Base-by-base conservation (phyloP, 768 basidiomycete genomes). In the Pisolithus microcarpus region DNA sequence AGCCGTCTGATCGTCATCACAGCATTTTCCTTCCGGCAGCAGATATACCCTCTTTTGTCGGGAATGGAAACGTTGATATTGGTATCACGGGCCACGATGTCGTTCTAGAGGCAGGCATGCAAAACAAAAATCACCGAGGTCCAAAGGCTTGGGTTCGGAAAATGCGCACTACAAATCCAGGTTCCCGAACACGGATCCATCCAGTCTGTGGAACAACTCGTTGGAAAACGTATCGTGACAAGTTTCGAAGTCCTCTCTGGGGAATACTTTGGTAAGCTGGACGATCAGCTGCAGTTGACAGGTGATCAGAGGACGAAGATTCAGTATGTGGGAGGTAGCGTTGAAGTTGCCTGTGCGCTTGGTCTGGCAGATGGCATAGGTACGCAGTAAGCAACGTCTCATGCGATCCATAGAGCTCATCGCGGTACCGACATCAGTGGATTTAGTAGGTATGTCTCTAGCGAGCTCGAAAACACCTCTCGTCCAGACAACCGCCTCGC, bases 31-130 rank as follows among this genome's bases (percentile, higher is more conserved):
- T 98, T 21, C 94, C 96, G 21, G 96, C 96, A 1, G 77, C 87
- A 5, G 96, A 99, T 63, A 99, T 99, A 56, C 94, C 96, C 9
- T 95, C 93, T 26, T 99, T 98, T 69, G 96, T 99, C 42, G 96
- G 93, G 39, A 93, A 95, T 65, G 96, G 96, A 45, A 87, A 93
- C 62, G 88, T 99, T 61, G 90, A 97, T 60, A 76, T 99, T 40
- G 96, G 96, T 6, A 96, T 99, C 60, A 98, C 96, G 8, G 96
- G 96, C 4, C 93, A 97, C 70, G 96, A 99, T 72, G 90, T 96
- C 56, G 89, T 98, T 57, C 80, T 94, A 43, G 95, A 99, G 68
- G 77, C 92, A 2, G 71, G 84, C 50, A 92, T 96, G 84, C 75
- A 87, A 55, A 66, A 75, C 11, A 78, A 81, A n/a, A 52, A 83